Evolutionary conservation across 768 basidiomycete genomes (phyloP).

Genomic region (Leccinum ochraceum): DNA sequence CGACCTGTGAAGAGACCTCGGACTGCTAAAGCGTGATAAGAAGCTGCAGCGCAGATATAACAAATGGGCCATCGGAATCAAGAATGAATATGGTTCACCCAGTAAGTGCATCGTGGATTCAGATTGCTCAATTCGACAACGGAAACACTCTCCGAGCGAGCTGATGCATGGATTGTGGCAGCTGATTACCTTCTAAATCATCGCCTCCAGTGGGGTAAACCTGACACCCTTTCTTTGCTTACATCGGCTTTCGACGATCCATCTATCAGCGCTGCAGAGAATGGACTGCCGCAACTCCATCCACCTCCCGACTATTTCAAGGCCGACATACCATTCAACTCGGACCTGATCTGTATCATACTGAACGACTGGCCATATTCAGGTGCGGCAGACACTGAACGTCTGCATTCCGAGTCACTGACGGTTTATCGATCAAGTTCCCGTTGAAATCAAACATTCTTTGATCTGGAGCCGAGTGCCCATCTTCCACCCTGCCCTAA

Average conservation of each 20-base stretch:
- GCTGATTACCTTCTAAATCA: conserved; percentile 71
- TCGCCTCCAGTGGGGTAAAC: conserved; percentile 76
- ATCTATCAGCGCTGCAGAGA: conserved; percentile 20
- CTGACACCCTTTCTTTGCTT: conserved; percentile 63
- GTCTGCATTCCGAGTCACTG: neutral
- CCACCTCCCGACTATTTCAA: conserved; percentile 59
- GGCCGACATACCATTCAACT: conserved; percentile 50
- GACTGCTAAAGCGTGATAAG: conserved; percentile 73
- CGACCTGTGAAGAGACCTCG: conserved; percentile 61
- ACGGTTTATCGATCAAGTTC: conserved; percentile 43
- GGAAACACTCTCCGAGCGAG: neutral
- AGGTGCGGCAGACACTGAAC: conserved; percentile 39
- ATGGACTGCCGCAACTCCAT: neutral
- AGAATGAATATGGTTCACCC: conserved; percentile 60
- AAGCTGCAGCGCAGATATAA: conserved; percentile 68
- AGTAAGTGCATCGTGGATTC: conserved; percentile 42
- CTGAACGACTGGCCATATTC: conserved; percentile 92
- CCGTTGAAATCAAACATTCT: conserved; percentile 69
- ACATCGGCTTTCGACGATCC: conserved; percentile 49
- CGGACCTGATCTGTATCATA: conserved; percentile 64
- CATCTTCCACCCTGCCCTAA: conserved; percentile 60
- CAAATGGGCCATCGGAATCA: conserved; percentile 56
- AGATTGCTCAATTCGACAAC: neutral
- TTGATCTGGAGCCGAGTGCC: conserved; percentile 79
- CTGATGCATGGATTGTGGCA: conserved; percentile 27